These are phyloP conservation scores for Urtica urens DNA, from an alignment of 306 rosid species.

Conservation along the genomic window DNA sequence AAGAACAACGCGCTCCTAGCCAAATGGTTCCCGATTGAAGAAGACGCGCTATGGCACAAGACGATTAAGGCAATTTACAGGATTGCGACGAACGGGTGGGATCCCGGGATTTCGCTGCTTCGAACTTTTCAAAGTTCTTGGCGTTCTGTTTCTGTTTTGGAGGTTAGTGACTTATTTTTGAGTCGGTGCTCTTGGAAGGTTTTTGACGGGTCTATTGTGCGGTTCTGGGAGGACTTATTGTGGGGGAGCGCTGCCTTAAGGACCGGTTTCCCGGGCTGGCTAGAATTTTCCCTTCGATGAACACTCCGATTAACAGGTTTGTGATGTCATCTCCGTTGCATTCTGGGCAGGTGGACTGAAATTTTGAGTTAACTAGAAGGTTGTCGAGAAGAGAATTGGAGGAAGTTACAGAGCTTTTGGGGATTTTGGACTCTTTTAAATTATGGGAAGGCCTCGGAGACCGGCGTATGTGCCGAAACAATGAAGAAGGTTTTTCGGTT, in stretches of 20 bases:
- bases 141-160: neutral
- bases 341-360: neutral
- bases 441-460: neutral
- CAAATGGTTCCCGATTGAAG: too few species aligned
- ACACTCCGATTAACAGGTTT: neutral
- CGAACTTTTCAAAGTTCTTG: neutral
- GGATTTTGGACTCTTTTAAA: neutral
- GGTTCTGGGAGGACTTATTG: constrained; percentile 4
- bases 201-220: too few species aligned
- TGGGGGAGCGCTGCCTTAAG: neutral
- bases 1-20: neutral
- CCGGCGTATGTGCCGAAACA: neutral
- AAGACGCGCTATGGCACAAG: neutral
- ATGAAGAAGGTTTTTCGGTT: neutral
- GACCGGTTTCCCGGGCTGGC: neutral
- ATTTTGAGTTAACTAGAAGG: neutral
- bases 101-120: neutral
- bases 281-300: neutral
- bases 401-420: neutral
- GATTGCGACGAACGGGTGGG: neutral
- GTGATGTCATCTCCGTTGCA: neutral
- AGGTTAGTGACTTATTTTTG: neutral
- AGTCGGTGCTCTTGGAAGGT: neutral
- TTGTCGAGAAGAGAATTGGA: neutral
- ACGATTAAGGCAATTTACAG: neutral